phyloP scores from a whole-genome alignment of 2,329 filamentous ascomycete species.

The Cercospora sp. region DNA sequence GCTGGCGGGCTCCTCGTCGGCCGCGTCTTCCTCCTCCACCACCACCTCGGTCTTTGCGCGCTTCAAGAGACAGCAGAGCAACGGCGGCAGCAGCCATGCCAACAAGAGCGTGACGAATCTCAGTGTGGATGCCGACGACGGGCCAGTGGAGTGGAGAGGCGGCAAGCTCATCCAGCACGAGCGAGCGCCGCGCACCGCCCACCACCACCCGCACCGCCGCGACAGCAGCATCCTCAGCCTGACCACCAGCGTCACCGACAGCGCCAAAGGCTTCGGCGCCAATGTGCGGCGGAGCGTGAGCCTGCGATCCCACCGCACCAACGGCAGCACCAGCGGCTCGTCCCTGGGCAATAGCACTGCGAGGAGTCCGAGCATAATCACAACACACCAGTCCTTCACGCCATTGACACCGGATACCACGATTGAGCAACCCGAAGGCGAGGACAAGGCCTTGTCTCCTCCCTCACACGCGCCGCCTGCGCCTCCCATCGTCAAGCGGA shows the following conservation, averaged over 20 bases:
- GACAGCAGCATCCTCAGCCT: conserved; percentile 35
- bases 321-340: conserved; percentile 33
- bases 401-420: conserved; percentile 25
- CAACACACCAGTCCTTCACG: conserved; percentile 9
- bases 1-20: background rate
- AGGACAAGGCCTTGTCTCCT: conserved; percentile 3
- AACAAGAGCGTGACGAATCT: conserved; percentile 1
- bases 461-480: conserved; percentile 5
- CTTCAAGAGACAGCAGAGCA: conserved; percentile 11
- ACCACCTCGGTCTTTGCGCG: conserved; percentile 15
- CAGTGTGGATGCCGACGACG: background rate
- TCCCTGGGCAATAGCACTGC: conserved; percentile 16
- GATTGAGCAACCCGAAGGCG: conserved; percentile 17
- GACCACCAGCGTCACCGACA: conserved; percentile 39
- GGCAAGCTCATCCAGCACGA: conserved; percentile 11
- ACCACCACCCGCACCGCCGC: conserved; percentile 24
- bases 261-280: conserved; percentile 42
- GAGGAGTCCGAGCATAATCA: conserved; percentile 12
- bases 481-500: conserved; percentile 19
- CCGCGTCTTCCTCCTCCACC: background rate
- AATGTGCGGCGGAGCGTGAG: conserved; percentile 44
- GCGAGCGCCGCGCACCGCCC: background rate
- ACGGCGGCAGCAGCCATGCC: conserved; percentile 1
- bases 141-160: conserved; percentile 11
- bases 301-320: conserved; percentile 41